Base-by-base conservation (phyloP, 768 basidiomycete genomes). In the Pulveroboletus sp. region DNA sequence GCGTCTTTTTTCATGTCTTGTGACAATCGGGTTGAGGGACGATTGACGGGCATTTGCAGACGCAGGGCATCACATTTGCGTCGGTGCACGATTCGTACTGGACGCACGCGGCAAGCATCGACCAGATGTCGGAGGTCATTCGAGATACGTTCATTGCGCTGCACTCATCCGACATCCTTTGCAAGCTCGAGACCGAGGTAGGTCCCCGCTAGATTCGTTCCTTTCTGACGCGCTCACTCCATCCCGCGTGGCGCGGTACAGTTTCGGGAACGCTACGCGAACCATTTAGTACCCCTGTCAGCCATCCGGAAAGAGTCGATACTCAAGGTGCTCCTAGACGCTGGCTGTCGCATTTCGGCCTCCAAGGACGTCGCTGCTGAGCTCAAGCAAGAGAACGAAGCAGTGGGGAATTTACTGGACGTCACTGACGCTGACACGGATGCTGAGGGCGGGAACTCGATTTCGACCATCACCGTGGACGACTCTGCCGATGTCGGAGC, bases 51-150 rank as follows among this genome's bases (percentile, higher is more conserved):
- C 12, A 10, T 45, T 16, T 32, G 3, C 59, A 93, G 89, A 79
- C 83, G 12, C 80, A 79, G 60, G 76, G 74, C 31, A 62, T 99
- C 56, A 84, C 85, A 0, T 98, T 97, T 66, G 94, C 95, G 1
- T 89, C 93, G 1, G 96, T 99, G 11, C 96, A 99, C 63, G 96
- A 99, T 64, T 98, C 96, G 1, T 99, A 97, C 71, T 99, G 96
- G 96, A 97, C 95, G 4, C 96, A 99, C 63, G 87, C 96, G 0
- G 80, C 73, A 38, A 80, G 77, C 56, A 86, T 97, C 46, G 90
- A 96, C 68, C 71, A 81, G 44, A 95, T 98, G 93, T 89, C 91
- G 0, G 76, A 74, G 40, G 76, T 89, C 58, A 95, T 98, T 60
- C 86, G 95, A 24, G 88, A 94, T 37, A 92, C 90, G 1, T 99